Evolutionary conservation across 805 yeast genomes (phyloP).

Genomic region (Wickerhamiella vanderwaltii): DNA sequence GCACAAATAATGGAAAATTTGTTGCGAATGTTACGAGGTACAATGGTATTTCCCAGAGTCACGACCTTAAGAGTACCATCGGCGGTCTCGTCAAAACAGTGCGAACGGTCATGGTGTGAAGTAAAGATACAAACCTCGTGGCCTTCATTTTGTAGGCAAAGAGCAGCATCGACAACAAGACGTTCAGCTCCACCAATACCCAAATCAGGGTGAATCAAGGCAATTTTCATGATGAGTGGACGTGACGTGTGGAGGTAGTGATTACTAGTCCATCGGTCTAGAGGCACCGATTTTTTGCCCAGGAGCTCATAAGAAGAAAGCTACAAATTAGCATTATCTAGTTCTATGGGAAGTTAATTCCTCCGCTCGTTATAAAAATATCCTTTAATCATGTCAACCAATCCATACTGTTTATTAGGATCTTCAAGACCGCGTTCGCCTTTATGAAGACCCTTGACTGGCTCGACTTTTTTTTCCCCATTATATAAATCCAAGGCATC

Average conservation of each 20-base stretch:
- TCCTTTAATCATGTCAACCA: conserved; percentile 4
- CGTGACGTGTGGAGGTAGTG: too few species aligned
- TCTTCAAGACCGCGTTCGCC: conserved; percentile 19
- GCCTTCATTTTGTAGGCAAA: conserved; percentile 60
- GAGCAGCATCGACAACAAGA: conserved; percentile 89
- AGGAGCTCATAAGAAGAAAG: too few species aligned
- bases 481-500: conserved; percentile 10
- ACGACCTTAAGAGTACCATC: conserved; percentile 44
- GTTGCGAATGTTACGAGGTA: conserved; percentile 61
- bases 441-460: conserved; percentile 14
- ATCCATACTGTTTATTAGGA: conserved; percentile 24
- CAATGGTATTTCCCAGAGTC: conserved; percentile 66
- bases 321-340: too few species aligned
- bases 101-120: conserved; percentile 76
- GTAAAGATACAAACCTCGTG: conserved; percentile 63
- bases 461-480: conserved; percentile 15
- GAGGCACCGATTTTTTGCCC: too few species aligned
- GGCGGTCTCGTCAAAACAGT: conserved; percentile 83
- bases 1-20: conserved; percentile 73
- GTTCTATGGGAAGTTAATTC: too few species aligned
- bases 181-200: conserved; percentile 98
- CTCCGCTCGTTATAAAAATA: too few species aligned
- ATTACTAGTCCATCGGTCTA: too few species aligned
- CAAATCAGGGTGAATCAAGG: conserved; percentile 88
- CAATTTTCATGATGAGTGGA: conserved; percentile 45